Percentiles rank a stretch among this genome's conserved stretches.
These are phyloP conservation scores for Pythium phragmiticola DNA, from an alignment of 352 stramenopile species.

Conservation along the genomic window DNA sequence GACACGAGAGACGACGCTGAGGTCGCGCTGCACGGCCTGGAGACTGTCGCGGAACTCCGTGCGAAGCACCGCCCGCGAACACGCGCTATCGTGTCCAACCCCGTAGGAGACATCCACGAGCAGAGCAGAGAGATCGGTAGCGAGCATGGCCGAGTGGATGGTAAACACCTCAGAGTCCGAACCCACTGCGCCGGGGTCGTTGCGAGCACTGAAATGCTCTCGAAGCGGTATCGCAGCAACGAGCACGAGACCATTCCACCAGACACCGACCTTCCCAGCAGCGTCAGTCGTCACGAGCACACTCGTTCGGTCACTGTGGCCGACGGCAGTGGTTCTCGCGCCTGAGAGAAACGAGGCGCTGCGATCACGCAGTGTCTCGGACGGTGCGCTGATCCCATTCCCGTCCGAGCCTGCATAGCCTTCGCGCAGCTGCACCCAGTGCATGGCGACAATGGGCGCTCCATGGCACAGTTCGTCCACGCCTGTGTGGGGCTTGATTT, in stretches of 20 bases:
- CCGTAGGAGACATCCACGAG: constrained; percentile 14
- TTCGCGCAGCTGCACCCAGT: constrained; percentile 34
- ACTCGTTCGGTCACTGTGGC: constrained; percentile 10
- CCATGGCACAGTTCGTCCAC: constrained; percentile 38
- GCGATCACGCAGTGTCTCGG: constrained; percentile 6
- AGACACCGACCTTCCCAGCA: constrained; percentile 39
- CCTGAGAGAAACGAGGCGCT: not conserved
- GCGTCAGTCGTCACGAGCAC: constrained; percentile 50
- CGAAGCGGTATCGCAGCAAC: constrained; percentile 44
- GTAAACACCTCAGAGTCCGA: not conserved
- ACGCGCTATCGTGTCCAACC: not conserved
- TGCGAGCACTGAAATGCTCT: not conserved
- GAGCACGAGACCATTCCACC: constrained; percentile 61
- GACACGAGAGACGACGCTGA: constrained; percentile 13
- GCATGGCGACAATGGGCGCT: constrained; percentile 50
- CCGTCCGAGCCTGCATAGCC: not conserved
- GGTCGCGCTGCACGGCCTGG: constrained; percentile 8
- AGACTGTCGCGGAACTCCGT: constrained; percentile 18
- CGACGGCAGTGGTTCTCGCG: not conserved
- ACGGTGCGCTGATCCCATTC: not conserved
- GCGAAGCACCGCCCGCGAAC: not conserved
- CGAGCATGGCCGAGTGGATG: constrained; percentile 11
- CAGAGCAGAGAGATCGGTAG: constrained; percentile 18
- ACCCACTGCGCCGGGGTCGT: not conserved
- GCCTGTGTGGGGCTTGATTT: constrained; percentile 23